phyloP scores from a whole-genome alignment of 2,329 filamentous ascomycete species.

The Pleochaeta shiraiana region DNA sequence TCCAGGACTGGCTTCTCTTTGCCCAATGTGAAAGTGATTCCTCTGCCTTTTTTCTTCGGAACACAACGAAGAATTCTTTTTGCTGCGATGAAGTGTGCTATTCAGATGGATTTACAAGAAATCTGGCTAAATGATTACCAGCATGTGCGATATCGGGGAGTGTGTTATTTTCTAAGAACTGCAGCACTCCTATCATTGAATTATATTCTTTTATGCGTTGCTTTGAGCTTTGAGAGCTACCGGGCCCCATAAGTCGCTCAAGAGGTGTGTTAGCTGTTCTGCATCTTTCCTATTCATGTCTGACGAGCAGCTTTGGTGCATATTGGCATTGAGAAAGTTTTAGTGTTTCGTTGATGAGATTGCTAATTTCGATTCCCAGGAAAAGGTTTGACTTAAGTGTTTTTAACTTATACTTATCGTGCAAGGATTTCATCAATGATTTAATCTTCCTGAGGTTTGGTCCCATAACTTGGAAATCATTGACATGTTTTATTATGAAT shows the following conservation, averaged over 20 bases:
- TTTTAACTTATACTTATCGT: neutral
- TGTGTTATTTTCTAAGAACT: neutral
- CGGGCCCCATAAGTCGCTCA: neutral
- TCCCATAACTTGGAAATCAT: conserved; percentile 1
- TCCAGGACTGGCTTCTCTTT: neutral
- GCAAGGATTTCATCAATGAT: neutral
- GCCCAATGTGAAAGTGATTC: neutral
- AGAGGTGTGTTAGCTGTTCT: neutral
- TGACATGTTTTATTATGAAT: neutral
- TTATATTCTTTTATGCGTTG: neutral
- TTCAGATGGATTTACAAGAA: neutral
- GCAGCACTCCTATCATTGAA: neutral
- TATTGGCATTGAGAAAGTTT: neutral
- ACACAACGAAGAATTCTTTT: neutral
- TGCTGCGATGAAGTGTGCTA: neutral
- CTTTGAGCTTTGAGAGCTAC: neutral
- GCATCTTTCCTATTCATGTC: neutral
- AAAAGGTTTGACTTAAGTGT: neutral
- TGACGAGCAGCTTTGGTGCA: neutral
- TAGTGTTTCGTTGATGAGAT: neutral
- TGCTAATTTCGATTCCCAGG: neutral
- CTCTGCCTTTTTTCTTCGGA: neutral
- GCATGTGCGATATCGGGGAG: neutral
- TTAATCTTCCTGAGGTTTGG: conserved; percentile 1
- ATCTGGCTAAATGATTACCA: neutral